Base-by-base conservation (phyloP, 495 filamentous ascomycete genomes). In the Penicillium daleae region DNA sequence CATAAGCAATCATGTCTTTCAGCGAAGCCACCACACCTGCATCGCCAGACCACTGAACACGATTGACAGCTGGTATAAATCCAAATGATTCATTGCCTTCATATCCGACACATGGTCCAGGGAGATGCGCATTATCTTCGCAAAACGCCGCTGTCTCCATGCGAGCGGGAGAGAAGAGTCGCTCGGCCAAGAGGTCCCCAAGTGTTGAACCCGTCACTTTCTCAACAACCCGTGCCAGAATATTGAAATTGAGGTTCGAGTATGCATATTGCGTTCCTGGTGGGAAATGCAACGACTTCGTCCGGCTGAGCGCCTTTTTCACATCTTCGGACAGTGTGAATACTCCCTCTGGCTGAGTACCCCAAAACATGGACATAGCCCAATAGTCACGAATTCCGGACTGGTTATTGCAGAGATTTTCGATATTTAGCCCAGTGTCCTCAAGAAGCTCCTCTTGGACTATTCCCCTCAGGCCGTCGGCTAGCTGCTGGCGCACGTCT, bases 301-400 rank as follows among this genome's bases (percentile, higher is more conserved):
- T 51, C 22, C 13, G 49, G 10, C 49, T 31, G 7, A 51, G 49
- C 17, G 49, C 24, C 13, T 51, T 51, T n/a, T 31, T 51, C 26
- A 26, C 49, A 31, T 51, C 49, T 17, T 51, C 26, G 3, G 24
- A 17, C 26, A 51, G 26, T 4, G 49, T 51, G 26, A 51, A 51
- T 15, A 27, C 29, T 19, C 63, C 71, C 2, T 73, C 74, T 3
- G 74, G 72, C 22, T 67, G 63, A 7, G 70, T 53, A 4, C 74
- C 74, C 70, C 66, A 69, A 13, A 76, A 62, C 17, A 64, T 62
- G 3, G 74, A 71, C 72, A 76, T 70, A 10, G 70, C 70, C 70
- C 72, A 76, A 24, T 76, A 76, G 50, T 76, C 74, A 3, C 74
- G 70, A 26, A 76, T 49, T 2, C 72, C 74, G 1, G 74, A 74